A percentile compares a stretch with the other conserved stretches of the same genome.
Conservation (phyloP, 257 asterid genomes). For the Echium plantagineum region DNA sequence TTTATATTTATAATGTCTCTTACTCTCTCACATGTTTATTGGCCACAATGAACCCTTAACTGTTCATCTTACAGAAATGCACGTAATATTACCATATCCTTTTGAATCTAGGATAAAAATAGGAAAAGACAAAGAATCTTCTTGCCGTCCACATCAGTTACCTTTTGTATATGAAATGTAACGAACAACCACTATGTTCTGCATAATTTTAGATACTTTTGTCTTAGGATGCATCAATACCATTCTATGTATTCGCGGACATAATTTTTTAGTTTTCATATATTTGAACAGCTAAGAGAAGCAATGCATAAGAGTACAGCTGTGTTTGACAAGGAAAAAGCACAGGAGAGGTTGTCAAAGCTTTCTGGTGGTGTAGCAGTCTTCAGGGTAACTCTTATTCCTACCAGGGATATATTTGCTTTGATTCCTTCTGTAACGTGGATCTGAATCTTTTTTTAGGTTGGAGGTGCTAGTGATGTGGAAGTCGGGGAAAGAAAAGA, state of each 20-base stretch:
- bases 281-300: slow-evolving; percentile 50
- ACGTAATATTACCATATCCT: no score
- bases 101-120: no score
- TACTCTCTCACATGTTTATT: no score
- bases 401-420: not conserved
- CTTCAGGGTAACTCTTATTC: slow-evolving; percentile 47
- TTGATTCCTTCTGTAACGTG: not conserved
- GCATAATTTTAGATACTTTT: not conserved
- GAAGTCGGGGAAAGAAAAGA: slow-evolving; percentile 94
- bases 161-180: not conserved
- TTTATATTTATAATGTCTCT: no score
- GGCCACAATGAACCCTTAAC: no score
- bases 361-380: slow-evolving; percentile 96
- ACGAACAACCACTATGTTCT: not conserved
- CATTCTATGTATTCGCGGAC: not conserved
- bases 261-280: not conserved
- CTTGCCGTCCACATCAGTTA: not conserved
- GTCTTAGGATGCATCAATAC: not conserved
- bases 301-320: slow-evolving; percentile 58
- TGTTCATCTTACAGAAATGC: no score
- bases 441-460: slow-evolving; percentile 32
- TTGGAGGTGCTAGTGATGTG: slow-evolving; percentile 82
- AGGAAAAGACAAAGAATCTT: not conserved
- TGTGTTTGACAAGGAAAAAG: slow-evolving; percentile 82
- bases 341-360: slow-evolving; percentile 79